Evolutionary conservation across 1,284 basidiomycete species (phyloP), one percentile per base, ranked within the genome.

Genomic region (Vanrija sp.): DNA sequence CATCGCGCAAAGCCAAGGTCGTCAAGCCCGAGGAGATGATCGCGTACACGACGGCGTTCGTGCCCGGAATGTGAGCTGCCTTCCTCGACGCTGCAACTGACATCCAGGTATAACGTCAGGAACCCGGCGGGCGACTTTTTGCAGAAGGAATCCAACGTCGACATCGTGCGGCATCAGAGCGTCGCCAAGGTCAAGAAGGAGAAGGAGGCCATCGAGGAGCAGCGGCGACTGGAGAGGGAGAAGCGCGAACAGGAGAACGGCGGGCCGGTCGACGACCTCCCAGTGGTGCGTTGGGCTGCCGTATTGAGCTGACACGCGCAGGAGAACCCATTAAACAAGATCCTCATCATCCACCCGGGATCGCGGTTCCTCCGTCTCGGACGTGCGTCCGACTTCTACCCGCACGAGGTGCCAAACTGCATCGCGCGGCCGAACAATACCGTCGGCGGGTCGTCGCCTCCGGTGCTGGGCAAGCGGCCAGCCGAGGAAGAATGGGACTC

Each of bases 261-360:
- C 31, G 16, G 45, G 10, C 31, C 31, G 5, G 31, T 31, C 2
- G 31, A 31, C 31, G 31, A 31, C 31, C 31, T 56, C 8, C 27
- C 54, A 25, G 56, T 64, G 46, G 65, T 67, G n/a, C 49, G 59
- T 22, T 25, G 12, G 19, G 2, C 25, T 22, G n/a, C n/a, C 37
- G 25, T 27, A 31, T 2, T 14, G 31, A 31, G 31, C 31, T 31
- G 15, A 31, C n/a, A n/a, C 4, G 20, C 8, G 12, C 45, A 23
- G 19, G 53, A 54, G 20, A 59, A 68, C 46, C 69, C 67, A 5
- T 54, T 73, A n/a, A 31, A 51, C n/a, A 71, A 64, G 38, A 80
- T 77, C 20, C 75, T 99, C 53, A 87, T 99, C 37, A 88, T 99
- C 52, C 96, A 99, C 67, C 92, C 90, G 2, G 96, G 96, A 22